Evolutionary conservation across 306 rosid genomes (phyloP).

Genomic region (Begonia peltatifolia): DNA sequence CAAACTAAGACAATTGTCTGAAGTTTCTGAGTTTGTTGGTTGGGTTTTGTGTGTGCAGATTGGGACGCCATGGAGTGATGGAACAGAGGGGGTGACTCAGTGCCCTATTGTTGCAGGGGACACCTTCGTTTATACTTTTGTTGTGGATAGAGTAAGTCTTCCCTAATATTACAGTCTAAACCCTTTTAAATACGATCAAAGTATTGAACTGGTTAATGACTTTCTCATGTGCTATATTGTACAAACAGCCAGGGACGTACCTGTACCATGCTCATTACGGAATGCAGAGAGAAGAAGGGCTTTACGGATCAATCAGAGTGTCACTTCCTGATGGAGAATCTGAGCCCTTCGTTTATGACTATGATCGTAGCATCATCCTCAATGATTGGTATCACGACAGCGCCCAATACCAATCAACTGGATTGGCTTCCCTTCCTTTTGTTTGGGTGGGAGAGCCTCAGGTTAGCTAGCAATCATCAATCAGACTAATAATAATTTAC

Average conservation of each 20-base stretch:
- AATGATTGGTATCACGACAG: constrained; percentile 76
- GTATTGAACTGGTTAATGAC: too few species aligned
- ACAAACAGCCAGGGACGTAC: constrained; percentile 61
- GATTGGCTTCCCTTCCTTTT: constrained; percentile 35
- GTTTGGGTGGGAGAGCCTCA: constrained; percentile 69
- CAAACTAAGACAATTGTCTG: too few species aligned
- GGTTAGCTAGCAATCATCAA: constrained; percentile 18
- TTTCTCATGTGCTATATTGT: too few species aligned
- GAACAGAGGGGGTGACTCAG: constrained; percentile 83
- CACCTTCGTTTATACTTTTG: constrained; percentile 53
- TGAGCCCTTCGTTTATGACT: constrained; percentile 66
- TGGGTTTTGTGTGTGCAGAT: constrained; percentile 16
- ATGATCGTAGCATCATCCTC: constrained; percentile 62
- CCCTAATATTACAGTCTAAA: too few species aligned
- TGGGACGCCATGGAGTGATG: constrained; percentile 93
- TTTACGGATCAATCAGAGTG: constrained; percentile 61
- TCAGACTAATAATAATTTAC: too few species aligned
- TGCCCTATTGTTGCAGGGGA: constrained; percentile 80
- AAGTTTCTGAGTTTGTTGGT: too few species aligned
- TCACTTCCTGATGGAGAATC: constrained; percentile 34
- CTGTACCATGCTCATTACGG: constrained; percentile 88
- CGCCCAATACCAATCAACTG: constrained; percentile 48
- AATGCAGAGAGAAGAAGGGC: constrained; percentile 83
- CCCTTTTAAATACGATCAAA: too few species aligned
- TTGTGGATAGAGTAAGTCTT: constrained; percentile 61